Evolutionary conservation across 2,329 filamentous ascomycete genomes (phyloP).

Genomic region (Microcyclospora pomicola): DNA sequence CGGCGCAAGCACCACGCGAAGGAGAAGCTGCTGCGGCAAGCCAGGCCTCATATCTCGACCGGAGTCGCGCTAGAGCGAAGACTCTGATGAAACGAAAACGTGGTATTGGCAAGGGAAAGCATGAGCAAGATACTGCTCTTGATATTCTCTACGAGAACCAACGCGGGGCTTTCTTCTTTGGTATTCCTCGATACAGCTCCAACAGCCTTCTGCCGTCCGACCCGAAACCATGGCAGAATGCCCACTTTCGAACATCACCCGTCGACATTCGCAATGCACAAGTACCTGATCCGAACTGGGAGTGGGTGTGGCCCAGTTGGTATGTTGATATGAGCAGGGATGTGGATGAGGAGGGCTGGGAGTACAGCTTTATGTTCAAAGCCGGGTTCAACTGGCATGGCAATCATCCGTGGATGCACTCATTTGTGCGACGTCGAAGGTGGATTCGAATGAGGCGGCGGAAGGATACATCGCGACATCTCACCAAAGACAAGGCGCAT

Average conservation of each 20-base stretch:
- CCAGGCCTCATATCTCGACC: conserved; percentile 16
- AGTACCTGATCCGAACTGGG: conserved; percentile 87
- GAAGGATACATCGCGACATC: conserved; percentile 32
- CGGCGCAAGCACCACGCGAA: conserved; percentile 5
- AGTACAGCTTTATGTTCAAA: conserved; percentile 80
- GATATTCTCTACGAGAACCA: conserved; percentile 95
- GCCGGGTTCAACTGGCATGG: conserved; percentile 58
- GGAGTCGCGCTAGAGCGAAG: conserved; percentile 16
- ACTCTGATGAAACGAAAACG: conserved; percentile 18
- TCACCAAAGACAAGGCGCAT: conserved; percentile 41
- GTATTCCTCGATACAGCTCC: conserved; percentile 75
- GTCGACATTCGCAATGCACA: conserved; percentile 75
- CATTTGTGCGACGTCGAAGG: conserved; percentile 76
- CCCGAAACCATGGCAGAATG: conserved; percentile 70
- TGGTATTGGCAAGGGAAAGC: conserved; percentile 14
- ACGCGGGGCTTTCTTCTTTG: conserved; percentile 77
- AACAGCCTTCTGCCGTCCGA: conserved; percentile 77
- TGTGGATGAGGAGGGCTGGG: conserved; percentile 85
- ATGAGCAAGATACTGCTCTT: conserved; percentile 41
- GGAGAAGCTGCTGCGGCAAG: conserved; percentile 8
- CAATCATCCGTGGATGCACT: conserved; percentile 80
- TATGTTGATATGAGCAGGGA: conserved; percentile 67
- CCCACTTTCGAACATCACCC: conserved; percentile 40
- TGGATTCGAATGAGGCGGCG: conserved; percentile 76
- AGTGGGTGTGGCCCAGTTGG: conserved; percentile 67